Base-by-base conservation (phyloP, 306 rosid species). In the Cucurbita maxima region DNA sequence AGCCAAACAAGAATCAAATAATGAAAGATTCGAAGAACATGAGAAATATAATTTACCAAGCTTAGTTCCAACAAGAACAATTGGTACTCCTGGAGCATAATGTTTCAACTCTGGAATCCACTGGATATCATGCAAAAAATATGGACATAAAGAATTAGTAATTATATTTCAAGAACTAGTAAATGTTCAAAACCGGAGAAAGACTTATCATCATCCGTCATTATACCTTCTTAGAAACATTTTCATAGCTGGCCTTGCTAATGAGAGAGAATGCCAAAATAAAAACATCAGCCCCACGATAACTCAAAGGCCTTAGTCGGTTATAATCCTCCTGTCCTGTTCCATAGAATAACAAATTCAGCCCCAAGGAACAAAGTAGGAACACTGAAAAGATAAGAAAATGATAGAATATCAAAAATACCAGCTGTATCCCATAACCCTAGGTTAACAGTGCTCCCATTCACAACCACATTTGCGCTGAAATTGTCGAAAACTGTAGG, bases 31-130 rank as follows among this genome's bases (percentile, higher is more conserved):
- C 40, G 50, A 70, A 70, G 16, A 50, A 30, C 52, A 75, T 41
- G 48, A 67, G 56, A 75, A 75, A 81, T 58, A 52, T 66, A 57
- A 45, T 84, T 80, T 85, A 94, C 99, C 99, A 80, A 94, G 86
- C 85, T 94, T 94, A 64, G 99, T 86, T 78, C 99, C 99, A 84
- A 94, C 99, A 61, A 94, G 84, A 76, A 94, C 83, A 70, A 94
- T 91, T 47, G 99, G 99, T 71, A 94, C 99, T 79, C 96, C 97
- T 20, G 99, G 97, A 66, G 99, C 99, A 89, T 94, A 94, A 83
- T 94, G 99, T 81, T 94, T 94, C 89, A 94, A 89, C 84, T 94
- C 99, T 56, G 97, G 99, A 81, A 94, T 94, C 99, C 99, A 94
- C 99, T 94, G 97, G 57, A 84, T 77, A 81, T 52, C 64, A 79